These are phyloP conservation scores for Macadamia integrifolia DNA, from an alignment of 164 flowering plant genomes.

Conservation along the genomic window DNA sequence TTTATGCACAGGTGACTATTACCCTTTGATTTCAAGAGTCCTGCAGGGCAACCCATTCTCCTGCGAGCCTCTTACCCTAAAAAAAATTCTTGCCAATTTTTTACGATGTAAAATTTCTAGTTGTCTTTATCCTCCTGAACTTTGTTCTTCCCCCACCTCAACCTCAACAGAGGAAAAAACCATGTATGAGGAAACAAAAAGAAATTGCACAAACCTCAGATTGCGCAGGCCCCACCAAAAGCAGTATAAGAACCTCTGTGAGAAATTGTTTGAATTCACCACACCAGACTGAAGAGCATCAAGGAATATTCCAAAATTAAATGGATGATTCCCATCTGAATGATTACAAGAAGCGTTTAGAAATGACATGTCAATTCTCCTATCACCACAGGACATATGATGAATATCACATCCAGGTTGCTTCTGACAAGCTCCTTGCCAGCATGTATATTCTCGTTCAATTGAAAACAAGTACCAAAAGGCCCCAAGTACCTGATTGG, in stretches of 20 bases:
- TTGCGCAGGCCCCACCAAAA: conserved; percentile 98
- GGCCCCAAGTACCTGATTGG: conserved; percentile 71
- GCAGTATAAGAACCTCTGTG: conserved; percentile 83
- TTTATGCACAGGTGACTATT: no score
- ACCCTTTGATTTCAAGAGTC: no score
- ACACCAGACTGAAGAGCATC: conserved; percentile 70
- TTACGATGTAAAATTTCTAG: no score
- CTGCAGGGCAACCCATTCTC: no score
- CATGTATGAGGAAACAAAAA: neutral
- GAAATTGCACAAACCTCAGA: conserved; percentile 53
- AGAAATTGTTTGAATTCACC: conserved; percentile 66
- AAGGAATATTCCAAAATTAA: conserved; percentile 85
- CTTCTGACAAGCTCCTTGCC: conserved; percentile 60
- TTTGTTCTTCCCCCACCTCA: no score
- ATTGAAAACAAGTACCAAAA: conserved; percentile 88
- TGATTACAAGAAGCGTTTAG: conserved; percentile 48
- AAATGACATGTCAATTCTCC: conserved; percentile 3
- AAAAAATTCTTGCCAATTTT: no score
- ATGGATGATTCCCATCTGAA: conserved; percentile 25
- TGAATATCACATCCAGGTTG: conserved; percentile 12
- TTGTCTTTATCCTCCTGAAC: no score
- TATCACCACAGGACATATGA: conserved; percentile 44
- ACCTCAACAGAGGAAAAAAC: no score
- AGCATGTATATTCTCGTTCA: conserved; percentile 78
- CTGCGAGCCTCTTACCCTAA: no score